phyloP scores from a whole-genome alignment of 1,139 yeast genomes.

The Yamadazyma songkhlaensis region DNA sequence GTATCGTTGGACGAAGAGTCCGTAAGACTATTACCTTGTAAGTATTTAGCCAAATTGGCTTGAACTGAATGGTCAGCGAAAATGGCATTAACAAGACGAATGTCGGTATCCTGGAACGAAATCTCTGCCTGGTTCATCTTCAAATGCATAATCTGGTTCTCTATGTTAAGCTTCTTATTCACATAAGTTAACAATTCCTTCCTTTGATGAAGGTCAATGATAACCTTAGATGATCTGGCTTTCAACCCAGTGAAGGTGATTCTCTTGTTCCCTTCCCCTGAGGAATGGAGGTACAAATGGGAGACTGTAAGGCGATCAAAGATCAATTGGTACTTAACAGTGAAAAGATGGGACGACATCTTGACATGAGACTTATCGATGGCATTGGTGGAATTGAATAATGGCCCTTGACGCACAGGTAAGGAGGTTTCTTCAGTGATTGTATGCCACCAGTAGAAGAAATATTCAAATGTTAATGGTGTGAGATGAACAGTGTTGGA shows the following conservation, averaged over 20 bases:
- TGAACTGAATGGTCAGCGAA: constrained; percentile 57
- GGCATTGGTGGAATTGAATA: constrained; percentile 41
- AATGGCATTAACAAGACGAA: constrained; percentile 66
- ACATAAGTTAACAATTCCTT: constrained; percentile 64
- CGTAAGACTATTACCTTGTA: constrained; percentile 22
- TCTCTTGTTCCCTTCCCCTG: constrained; percentile 41
- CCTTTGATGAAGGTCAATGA: constrained; percentile 80
- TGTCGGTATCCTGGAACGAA: constrained; percentile 67
- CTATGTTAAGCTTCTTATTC: constrained; percentile 55
- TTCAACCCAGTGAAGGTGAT: constrained; percentile 77
- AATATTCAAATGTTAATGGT: constrained; percentile 65
- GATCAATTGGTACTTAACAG: constrained; percentile 76
- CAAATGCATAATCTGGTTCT: constrained; percentile 55
- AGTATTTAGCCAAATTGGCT: constrained; percentile 39
- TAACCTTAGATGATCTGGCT: constrained; percentile 62
- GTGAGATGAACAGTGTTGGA: constrained; percentile 76
- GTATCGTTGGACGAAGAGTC: constrained; percentile 16
- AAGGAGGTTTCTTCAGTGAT: constrained; percentile 68
- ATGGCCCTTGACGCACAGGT: constrained; percentile 70
- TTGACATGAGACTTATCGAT: constrained; percentile 43
- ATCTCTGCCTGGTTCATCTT: constrained; percentile 77
- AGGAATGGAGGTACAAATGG: constrained; percentile 64
- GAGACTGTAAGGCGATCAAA: constrained; percentile 72
- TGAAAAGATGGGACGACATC: constrained; percentile 74
- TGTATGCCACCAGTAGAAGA: constrained; percentile 81